phyloP scores from a whole-genome alignment of 495 filamentous ascomycete species.

The Penicillium soppii region DNA sequence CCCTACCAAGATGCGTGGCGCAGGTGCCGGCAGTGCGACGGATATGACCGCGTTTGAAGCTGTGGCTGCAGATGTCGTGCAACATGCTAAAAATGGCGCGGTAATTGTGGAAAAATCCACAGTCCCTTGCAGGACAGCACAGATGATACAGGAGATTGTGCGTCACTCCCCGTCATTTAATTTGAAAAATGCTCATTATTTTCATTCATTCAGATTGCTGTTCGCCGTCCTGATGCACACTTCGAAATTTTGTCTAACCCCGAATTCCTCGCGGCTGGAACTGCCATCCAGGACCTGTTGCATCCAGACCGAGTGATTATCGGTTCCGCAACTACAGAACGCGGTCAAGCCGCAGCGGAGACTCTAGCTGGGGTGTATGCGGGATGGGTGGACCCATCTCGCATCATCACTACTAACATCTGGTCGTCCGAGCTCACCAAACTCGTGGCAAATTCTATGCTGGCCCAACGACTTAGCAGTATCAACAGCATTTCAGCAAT shows the following conservation, averaged over 20 bases:
- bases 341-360: slow-evolving; percentile 58
- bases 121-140: slow-evolving; percentile 72
- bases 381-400: slow-evolving; percentile 61
- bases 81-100: slow-evolving; percentile 59
- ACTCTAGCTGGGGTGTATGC: slow-evolving; percentile 62
- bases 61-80: slow-evolving; percentile 62
- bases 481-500: slow-evolving; percentile 77
- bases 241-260: slow-evolving; percentile 82
- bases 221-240: slow-evolving; percentile 46
- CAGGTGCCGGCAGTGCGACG: slow-evolving; percentile 65
- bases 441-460: slow-evolving; percentile 73
- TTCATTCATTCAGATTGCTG: background rate
- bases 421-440: slow-evolving; percentile 80
- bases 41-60: slow-evolving; percentile 69
- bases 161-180: slow-evolving; percentile 17
- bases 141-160: slow-evolving; percentile 63
- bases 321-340: slow-evolving; percentile 55
- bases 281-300: slow-evolving; percentile 66
- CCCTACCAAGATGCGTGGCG: slow-evolving; percentile 68
- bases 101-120: slow-evolving; percentile 82
- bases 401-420: slow-evolving; percentile 68
- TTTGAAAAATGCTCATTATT: background rate
- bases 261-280: slow-evolving; percentile 77
- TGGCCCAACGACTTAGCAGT: slow-evolving; percentile 77
- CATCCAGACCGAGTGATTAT: slow-evolving; percentile 72